Percentiles rank a stretch among this genome's conserved stretches.
Evolutionary conservation across 2,329 filamentous ascomycete species (phyloP).

Genomic region (Aspergillus neoniger): DNA sequence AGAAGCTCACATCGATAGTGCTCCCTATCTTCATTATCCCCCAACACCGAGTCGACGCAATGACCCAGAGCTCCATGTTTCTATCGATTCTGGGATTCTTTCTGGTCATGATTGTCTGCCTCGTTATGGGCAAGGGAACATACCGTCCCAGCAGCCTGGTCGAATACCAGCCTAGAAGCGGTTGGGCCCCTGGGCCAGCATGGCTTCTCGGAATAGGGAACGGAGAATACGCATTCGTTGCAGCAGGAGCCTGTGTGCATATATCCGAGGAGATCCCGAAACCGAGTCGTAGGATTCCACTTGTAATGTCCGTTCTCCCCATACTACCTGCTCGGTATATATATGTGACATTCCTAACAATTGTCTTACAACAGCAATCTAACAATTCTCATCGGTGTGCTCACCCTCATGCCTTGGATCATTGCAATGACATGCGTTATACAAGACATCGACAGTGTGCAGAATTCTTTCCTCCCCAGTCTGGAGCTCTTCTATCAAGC

Average conservation of each 20-base stretch:
- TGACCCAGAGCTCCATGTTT: too few relatives aligned
- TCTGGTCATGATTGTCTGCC: conserved; percentile 10
- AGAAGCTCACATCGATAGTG: too few relatives aligned
- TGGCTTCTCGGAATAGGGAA: conserved; percentile 21
- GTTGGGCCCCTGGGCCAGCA: conserved; percentile 12
- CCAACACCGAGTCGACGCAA: too few relatives aligned
- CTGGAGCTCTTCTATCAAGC: conserved; percentile 25
- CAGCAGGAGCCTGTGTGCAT: conserved; percentile 17
- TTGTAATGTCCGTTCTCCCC: conserved; percentile 18
- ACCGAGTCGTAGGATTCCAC: conserved; percentile 19
- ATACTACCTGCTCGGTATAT: too few relatives aligned
- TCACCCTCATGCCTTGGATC: conserved; percentile 31
- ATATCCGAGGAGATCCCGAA: conserved; percentile 21
- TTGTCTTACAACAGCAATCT: conserved; percentile 21
- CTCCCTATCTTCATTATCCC: too few relatives aligned
- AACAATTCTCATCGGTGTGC: conserved; percentile 31
- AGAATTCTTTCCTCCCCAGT: conserved; percentile 16
- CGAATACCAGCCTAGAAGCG: conserved; percentile 6
- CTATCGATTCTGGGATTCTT: too few relatives aligned
- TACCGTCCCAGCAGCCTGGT: conserved; percentile 10
- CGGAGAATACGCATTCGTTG: conserved; percentile 21
- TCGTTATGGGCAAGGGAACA: conserved; percentile 15
- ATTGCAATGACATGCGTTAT: conserved; percentile 30
- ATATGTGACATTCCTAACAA: too few relatives aligned
- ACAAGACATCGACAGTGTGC: conserved; percentile 31